phyloP scores from a whole-genome alignment of 192 early-diverging fungal species.

The Coemansia guatemalensis region DNA sequence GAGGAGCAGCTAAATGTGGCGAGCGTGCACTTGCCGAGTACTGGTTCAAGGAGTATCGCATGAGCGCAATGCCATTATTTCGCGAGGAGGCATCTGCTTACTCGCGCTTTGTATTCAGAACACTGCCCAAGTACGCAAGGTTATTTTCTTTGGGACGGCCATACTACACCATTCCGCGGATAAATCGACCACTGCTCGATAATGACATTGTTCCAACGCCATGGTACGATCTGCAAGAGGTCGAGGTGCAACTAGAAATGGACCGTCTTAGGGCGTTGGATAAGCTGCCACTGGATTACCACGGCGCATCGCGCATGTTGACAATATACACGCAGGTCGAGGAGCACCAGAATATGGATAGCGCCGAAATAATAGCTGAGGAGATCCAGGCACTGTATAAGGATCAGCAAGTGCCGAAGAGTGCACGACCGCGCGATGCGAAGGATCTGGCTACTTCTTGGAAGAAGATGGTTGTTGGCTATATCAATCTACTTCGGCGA shows the following conservation, averaged over 20 bases:
- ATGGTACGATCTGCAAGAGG: conserved; percentile 36
- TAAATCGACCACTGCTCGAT: conserved; percentile 4
- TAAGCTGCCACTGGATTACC: conserved; percentile 38
- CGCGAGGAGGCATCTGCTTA: conserved; percentile 42
- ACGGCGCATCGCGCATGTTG: conserved; percentile 32
- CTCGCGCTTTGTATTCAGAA: conserved; percentile 18
- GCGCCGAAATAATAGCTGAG: conserved; percentile 27
- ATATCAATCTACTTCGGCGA: conserved; percentile 17
- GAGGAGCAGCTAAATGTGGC: conserved; percentile 16
- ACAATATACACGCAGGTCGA: conserved; percentile 35
- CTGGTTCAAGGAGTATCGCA: conserved; percentile 51
- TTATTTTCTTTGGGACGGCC: conserved; percentile 27
- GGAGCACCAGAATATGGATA: conserved; percentile 43
- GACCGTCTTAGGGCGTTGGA: conserved; percentile 47
- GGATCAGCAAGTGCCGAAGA: conserved; percentile 21
- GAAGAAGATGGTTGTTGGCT: conserved; percentile 40
- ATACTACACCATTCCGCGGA: conserved; percentile 29
- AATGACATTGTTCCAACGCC: conserved; percentile 5
- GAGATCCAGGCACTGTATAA: conserved; percentile 25
- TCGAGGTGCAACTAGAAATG: conserved; percentile 42
- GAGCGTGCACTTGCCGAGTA: conserved; percentile 27
- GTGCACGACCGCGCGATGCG: conserved; percentile 18
- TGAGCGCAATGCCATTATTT: conserved; percentile 50
- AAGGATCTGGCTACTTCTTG: conserved; percentile 25
- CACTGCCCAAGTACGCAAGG: conserved; percentile 19